These are phyloP conservation scores for Tetrastigma voinierianum DNA, from an alignment of 164 flowering plant genomes.

Conservation along the genomic window DNA sequence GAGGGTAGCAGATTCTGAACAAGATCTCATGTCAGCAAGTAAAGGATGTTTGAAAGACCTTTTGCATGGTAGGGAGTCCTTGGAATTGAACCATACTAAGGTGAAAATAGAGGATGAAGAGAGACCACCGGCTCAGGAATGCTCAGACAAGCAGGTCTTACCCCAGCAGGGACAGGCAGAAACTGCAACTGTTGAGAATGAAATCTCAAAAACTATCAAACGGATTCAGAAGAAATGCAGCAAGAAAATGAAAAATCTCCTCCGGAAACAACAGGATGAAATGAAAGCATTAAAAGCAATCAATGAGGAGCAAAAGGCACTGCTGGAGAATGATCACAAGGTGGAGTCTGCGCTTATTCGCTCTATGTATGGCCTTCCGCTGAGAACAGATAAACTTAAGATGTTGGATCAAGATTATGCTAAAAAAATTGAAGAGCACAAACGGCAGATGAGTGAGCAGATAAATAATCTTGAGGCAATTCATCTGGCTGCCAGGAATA, in stretches of 20 bases:
- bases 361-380: conserved; percentile 19
- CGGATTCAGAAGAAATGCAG: conserved; percentile 31
- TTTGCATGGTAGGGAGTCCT: conserved; percentile 3
- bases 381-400: conserved; percentile 43
- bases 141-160: conserved; percentile 4
- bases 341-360: conserved; percentile 40
- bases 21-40: conserved; percentile 4
- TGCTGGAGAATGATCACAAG: conserved; percentile 29
- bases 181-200: conserved; percentile 14
- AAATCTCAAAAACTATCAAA: conserved; percentile 14
- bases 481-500: conserved; percentile 32
- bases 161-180: conserved; percentile 16
- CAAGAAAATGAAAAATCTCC: conserved; percentile 33
- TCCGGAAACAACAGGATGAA: conserved; percentile 38
- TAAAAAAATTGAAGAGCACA: conserved; percentile 36
- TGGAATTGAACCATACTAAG: conserved; percentile 12
- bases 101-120: conserved; percentile 29
- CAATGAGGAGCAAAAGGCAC: conserved; percentile 31
- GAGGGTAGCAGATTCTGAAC: conserved; percentile 9
- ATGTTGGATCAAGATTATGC: conserved; percentile 29
- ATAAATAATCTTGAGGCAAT: conserved; percentile 39
- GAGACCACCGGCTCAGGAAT: conserved; percentile 4
- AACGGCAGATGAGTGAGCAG: conserved; percentile 17
- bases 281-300: conserved; percentile 18
- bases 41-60: conserved; percentile 8